Base-by-base conservation (phyloP, 768 basidiomycete genomes). In the Hirschioporus abietinus region DNA sequence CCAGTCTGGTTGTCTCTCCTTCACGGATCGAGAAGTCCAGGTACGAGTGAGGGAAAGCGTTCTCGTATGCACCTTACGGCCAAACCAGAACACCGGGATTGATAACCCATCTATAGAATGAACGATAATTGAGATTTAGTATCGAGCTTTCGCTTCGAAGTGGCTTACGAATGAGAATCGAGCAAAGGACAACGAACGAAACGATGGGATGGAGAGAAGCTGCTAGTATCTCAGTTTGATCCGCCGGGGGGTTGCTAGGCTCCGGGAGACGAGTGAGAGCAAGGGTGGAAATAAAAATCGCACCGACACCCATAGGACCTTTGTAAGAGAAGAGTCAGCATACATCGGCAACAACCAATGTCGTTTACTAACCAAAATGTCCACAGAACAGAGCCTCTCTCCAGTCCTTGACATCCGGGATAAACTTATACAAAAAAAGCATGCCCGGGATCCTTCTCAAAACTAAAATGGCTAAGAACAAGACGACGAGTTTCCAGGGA, bases 181-280 rank as follows among this genome's bases (percentile, higher is more conserved):
- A 96, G 71, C 88, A 89, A 8, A 99, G 83, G 3, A 99, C 97
- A 87, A 99, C 88, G 77, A 97, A 98, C 0, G 91, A 89, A 12
- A 95, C 92, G 70, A 99, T 93, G 0, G 97, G 97, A 74, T 96
- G 92, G 66, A 99, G 95, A 5, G 87, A 81, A 15, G 88, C 81
- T 1, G 86, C 83, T 18, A 99, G 81, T 17, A 89, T 75, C 65
- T 90, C 84, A 9, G 85, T 79, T 74, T 92, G 88, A 20, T 80
- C 79, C 35, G 79, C 77, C 0, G 88, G 84, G 6, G 85, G 81
- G 25, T 71, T 72, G 1, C 79, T 74, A 0, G 90, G 86, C 10
- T 71, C 72, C 6, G 89, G 86, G 0, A 95, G 79, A 63, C 83
- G 84, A 25, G 82, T 82, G 9, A 87, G 74, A 3, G 93, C 92